Conservation (phyloP, 192 early-diverging fungal genomes). For the Thamnidium elegans region DNA sequence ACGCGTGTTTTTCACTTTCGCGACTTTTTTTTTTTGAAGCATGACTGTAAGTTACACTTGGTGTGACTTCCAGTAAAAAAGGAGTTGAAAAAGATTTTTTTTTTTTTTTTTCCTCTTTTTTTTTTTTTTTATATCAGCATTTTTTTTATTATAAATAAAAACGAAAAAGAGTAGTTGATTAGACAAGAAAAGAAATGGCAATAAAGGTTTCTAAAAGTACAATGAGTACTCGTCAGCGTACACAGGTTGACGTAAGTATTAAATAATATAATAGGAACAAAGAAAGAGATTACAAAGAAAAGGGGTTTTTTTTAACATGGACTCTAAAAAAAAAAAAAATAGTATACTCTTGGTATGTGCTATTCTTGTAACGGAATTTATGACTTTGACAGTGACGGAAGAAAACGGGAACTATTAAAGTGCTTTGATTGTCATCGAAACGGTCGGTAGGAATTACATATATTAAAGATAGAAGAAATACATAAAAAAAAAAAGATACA, state of each 20-base stretch:
- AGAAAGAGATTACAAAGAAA: no score
- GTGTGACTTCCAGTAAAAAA: background rate
- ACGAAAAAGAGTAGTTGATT: background rate
- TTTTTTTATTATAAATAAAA: background rate
- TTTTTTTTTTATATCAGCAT: background rate
- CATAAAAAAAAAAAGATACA: background rate
- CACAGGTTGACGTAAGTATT: background rate
- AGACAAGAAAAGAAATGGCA: no score
- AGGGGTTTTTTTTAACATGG: background rate
- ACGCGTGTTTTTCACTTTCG: no score
- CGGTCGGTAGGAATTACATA: conserved; percentile 34
- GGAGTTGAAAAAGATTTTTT: background rate
- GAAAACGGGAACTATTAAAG: conserved; percentile 32
- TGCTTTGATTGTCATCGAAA: conserved; percentile 49
- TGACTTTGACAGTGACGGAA: conserved; percentile 21
- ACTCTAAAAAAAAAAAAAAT: no score
- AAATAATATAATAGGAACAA: background rate
- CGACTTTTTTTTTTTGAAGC: no score
- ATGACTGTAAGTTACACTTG: no score
- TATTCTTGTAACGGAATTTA: conserved; percentile 26
- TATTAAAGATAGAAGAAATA: conserved; percentile 1
- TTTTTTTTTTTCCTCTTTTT: background rate
- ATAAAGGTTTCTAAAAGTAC: background rate
- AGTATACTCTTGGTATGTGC: conserved; percentile 32
- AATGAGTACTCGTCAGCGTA: background rate